Evolutionary conservation across 495 filamentous ascomycete species (phyloP), one percentile per base, ranked within the genome.

Genomic region (Opeltia flavorubescens): DNA sequence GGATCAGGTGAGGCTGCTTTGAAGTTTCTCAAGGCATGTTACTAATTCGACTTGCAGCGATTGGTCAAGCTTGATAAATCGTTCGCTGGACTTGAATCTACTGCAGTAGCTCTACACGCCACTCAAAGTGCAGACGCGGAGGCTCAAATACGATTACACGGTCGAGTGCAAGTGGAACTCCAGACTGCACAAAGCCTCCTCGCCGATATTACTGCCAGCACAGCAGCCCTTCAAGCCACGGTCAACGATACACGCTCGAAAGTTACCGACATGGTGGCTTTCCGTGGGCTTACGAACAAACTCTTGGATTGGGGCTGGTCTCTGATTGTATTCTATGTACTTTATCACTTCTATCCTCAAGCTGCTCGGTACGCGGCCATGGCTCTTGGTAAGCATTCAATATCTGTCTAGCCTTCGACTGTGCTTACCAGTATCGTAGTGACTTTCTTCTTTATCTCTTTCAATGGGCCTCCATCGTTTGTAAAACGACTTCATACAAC

Each of bases 231-330:
- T 4, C 65, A 67, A 42, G 38, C 56, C 11, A 54, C 57, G 21
- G 59, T 75, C 9, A 62, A 73, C 1, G 64, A 67, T 29, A 59
- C 67, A 20, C 48, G 62, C 0, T 39, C 50, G 4, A 68, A 53
- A 45, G 63, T 66, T 42, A 61, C 61, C 40, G 46, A 55, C 0
- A 47, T 59, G 15, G 60, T 60, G 13, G 39, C 47, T 3, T 44
- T 68, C 6, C 41, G 50, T 8, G 38, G 50, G 0, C 17, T 58
- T 15, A 47, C 60, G 17, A 54, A 55, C 1, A 35, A 36, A 3
- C 21, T 47, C 8, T 28, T 47, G 15, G 17, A 31, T 13, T 50
- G 47, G 51, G 38, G 38, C 34, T 49, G 47, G 47, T 28, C 26
- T 3, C 15, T 28, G n/a, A 18, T 49, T 8, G 24, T 18, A 2